Evolutionary conservation across 2,329 filamentous ascomycete species (phyloP).

Genomic region (Colletotrichum somersetense): DNA sequence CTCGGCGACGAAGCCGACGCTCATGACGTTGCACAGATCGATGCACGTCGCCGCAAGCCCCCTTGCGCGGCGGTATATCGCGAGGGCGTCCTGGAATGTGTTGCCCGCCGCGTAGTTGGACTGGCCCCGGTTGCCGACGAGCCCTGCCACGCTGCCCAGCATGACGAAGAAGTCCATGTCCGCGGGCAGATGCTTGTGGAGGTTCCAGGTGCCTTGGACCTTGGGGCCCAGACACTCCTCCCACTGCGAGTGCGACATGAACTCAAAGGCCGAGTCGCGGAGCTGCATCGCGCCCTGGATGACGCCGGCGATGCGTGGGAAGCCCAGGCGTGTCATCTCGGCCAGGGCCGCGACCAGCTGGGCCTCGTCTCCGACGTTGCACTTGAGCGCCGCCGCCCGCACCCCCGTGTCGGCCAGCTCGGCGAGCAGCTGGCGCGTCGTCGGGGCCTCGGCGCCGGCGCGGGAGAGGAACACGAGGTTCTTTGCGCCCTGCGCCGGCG

Average conservation of each 20-base stretch:
- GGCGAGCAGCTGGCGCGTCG: constrained; percentile 39
- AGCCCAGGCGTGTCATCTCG: constrained; percentile 40
- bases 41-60: not conserved
- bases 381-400: constrained; percentile 34
- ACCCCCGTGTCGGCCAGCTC: constrained; percentile 45
- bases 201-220: constrained; percentile 47
- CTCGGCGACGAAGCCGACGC: constrained; percentile 10
- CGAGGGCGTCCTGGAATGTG: constrained; percentile 5
- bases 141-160: constrained; percentile 47
- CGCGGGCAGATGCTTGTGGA: constrained; percentile 48
- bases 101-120: constrained; percentile 7
- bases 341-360: constrained; percentile 46
- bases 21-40: not conserved
- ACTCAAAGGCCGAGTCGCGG: constrained; percentile 54
- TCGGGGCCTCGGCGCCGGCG: constrained; percentile 16
- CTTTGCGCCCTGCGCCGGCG: constrained; percentile 43
- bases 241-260: constrained; percentile 63
- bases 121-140: constrained; percentile 45
- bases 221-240: constrained; percentile 53
- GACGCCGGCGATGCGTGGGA: constrained; percentile 48
- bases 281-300: constrained; percentile 52
- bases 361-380: constrained; percentile 48
- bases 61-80: not conserved
- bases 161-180: constrained; percentile 53
- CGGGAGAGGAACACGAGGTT: constrained; percentile 49